These are phyloP conservation scores for Coniophora puteana DNA, from an alignment of 1,284 basidiomycete species.

Conservation along the genomic window DNA sequence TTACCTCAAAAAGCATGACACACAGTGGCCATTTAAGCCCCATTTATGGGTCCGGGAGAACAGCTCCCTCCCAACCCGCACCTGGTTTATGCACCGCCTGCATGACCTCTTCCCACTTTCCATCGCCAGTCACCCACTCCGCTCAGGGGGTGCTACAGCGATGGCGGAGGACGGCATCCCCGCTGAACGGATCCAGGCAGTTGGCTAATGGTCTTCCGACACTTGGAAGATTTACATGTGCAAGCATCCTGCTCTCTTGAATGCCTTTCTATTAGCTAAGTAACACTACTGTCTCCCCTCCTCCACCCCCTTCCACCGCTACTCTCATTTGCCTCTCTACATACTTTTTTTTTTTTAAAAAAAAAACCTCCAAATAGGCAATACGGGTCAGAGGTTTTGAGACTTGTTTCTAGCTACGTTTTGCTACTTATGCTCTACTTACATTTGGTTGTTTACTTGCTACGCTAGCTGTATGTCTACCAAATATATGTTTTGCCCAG, in stretches of 20 bases:
- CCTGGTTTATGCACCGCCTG: neutral
- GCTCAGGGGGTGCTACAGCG: constrained; percentile 19
- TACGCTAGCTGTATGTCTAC: no score
- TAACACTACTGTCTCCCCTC: no score
- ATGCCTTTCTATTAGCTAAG: no score
- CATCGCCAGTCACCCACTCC: constrained; percentile 17
- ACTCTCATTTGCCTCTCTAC: neutral
- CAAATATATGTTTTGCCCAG: no score
- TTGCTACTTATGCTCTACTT: no score
- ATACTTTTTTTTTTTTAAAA: no score
- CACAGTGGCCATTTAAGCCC: neutral
- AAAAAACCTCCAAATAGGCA: no score
- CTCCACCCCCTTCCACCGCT: neutral
- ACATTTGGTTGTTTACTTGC: no score
- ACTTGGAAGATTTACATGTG: constrained; percentile 17
- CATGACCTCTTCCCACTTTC: neutral
- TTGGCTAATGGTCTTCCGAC: constrained; percentile 18
- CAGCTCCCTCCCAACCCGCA: neutral
- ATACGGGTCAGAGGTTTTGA: no score
- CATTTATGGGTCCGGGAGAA: neutral
- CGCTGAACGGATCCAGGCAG: constrained; percentile 14
- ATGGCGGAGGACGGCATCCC: constrained; percentile 13
- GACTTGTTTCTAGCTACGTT: no score
- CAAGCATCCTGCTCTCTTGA: constrained; percentile 11
- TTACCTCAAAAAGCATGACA: no score